These are phyloP conservation scores for Kluyveromyces lactis DNA, from an alignment of 805 yeast genomes.

Conservation along the genomic window DNA sequence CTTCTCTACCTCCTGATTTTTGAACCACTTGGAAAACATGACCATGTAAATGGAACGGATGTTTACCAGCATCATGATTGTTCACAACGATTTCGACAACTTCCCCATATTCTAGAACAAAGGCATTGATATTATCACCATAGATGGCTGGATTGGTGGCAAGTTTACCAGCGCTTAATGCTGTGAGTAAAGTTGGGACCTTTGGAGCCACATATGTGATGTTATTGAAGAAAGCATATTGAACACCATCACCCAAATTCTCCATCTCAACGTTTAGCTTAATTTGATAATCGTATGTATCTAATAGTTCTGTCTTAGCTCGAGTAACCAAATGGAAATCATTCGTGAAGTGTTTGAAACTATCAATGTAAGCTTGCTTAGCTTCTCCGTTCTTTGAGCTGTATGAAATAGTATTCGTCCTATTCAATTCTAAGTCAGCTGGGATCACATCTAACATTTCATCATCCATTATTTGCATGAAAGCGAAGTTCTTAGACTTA, in stretches of 20 bases:
- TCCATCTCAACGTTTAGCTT: slow-evolving; percentile 55
- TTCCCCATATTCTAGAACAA: slow-evolving; percentile 50
- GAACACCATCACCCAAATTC: slow-evolving; percentile 64
- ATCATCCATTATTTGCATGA: slow-evolving; percentile 54
- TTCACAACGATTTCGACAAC: slow-evolving; percentile 70
- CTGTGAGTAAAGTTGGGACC: slow-evolving; percentile 63
- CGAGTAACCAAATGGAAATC: slow-evolving; percentile 32
- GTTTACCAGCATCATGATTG: slow-evolving; percentile 72
- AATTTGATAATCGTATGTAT: slow-evolving; percentile 55
- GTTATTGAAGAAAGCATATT: slow-evolving; percentile 69
- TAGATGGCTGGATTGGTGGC: slow-evolving; percentile 56
- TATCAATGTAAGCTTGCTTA: slow-evolving; percentile 16
- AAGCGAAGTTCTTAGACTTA: slow-evolving; percentile 42
- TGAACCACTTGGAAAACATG: slow-evolving; percentile 58
- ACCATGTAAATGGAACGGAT: slow-evolving; percentile 75
- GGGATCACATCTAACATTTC: slow-evolving; percentile 69
- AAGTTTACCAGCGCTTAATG: slow-evolving; percentile 48
- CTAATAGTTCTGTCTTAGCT: slow-evolving; percentile 40
- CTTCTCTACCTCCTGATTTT: slow-evolving; percentile 43
- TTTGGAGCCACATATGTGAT: slow-evolving; percentile 57
- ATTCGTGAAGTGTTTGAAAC: slow-evolving; percentile 18
- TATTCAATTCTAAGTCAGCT: slow-evolving; percentile 42
- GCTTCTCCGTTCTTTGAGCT: slow-evolving; percentile 30
- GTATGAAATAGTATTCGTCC: slow-evolving; percentile 51
- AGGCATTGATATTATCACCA: slow-evolving; percentile 61